Base-by-base conservation (phyloP, 2,329 filamentous ascomycete species). In the Arthrobotrys iridis region DNA sequence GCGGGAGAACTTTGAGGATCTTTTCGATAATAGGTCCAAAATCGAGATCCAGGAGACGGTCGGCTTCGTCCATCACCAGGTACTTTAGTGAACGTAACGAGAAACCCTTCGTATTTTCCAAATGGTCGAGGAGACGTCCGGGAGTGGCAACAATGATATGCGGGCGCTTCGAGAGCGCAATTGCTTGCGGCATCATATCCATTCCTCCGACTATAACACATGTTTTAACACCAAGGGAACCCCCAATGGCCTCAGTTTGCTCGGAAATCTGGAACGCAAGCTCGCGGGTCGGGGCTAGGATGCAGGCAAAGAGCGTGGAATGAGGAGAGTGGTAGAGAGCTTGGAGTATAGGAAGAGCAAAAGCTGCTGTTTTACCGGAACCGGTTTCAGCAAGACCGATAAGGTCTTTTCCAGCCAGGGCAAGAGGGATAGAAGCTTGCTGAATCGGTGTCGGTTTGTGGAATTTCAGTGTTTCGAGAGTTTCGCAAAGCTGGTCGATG, bases 51-150 rank as follows among this genome's bases (percentile, higher is more conserved):
- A 98, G 87, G 7, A 98, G 86, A 71, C 93, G 86, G 82, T 98
- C 94, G 22, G 94, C 94, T 83, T 97, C 94, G 80, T 97, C 94
- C 88, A 98, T 93, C 76, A 97, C 93, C 2, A 98, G 85, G 80
- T 94, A 97, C 80, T 93, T 93, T 37, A 97, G 85, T 2, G 87
- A 86, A 28, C 91, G 88, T 55, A 98, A 84, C 1, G 91, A 93
- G 83, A 99, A 98, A 8, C 95, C 94, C 82, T 97, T 97, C 1
- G 95, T 99, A 83, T 97, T 97, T 81, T 98, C 93, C 6, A 98
- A 84, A 79, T 99, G 95, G 80, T 98, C 95, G 3, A 97, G 85
- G 20, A 97, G 84, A 67, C 94, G 88, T 60, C 93, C 94, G 0
- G 94, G 94, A 0, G 94, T 97, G 0, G 94, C 94, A 40, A 98